Percentiles rank a stretch among this genome's conserved stretches.
phyloP scores from a whole-genome alignment of 306 rosid genomes.

The Chamaecrista fasciculata region DNA sequence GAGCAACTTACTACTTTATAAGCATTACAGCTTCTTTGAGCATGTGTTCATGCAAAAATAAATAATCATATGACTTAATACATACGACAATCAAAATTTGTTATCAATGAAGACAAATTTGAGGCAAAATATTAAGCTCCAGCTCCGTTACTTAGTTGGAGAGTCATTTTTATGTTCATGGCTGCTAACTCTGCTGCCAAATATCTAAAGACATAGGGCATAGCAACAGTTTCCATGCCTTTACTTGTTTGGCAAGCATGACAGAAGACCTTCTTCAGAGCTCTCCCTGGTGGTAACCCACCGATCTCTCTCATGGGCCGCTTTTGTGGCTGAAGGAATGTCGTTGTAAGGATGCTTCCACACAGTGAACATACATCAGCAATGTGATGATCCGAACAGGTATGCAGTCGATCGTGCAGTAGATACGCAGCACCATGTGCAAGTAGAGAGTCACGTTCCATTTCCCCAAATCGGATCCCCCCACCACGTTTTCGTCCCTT shows the following conservation, averaged over 20 bases:
- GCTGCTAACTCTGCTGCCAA: slow-evolving; percentile 93
- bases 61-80: neutral
- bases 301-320: slow-evolving; percentile 43
- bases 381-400: slow-evolving; percentile 88
- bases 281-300: slow-evolving; percentile 66
- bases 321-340: slow-evolving; percentile 52
- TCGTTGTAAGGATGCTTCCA: slow-evolving; percentile 74
- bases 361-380: slow-evolving; percentile 89
- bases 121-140: slow-evolving; percentile 35
- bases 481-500: slow-evolving; percentile 93
- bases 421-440: slow-evolving; percentile 97
- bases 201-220: slow-evolving; percentile 89
- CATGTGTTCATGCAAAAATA: slow-evolving; percentile 16
- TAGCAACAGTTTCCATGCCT: slow-evolving; percentile 94
- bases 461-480: slow-evolving; percentile 96
- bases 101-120: neutral
- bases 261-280: slow-evolving; percentile 61
- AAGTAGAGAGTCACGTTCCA: slow-evolving; percentile 96
- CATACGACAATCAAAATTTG: neutral
- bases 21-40: neutral
- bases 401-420: slow-evolving; percentile 86
- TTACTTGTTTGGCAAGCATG: slow-evolving; percentile 69
- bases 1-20: neutral
- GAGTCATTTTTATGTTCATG: slow-evolving; percentile 89
- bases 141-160: slow-evolving; percentile 46